Base-by-base conservation (phyloP, 73 alveolate genomes). In the Durusdinium trenchii region DNA sequence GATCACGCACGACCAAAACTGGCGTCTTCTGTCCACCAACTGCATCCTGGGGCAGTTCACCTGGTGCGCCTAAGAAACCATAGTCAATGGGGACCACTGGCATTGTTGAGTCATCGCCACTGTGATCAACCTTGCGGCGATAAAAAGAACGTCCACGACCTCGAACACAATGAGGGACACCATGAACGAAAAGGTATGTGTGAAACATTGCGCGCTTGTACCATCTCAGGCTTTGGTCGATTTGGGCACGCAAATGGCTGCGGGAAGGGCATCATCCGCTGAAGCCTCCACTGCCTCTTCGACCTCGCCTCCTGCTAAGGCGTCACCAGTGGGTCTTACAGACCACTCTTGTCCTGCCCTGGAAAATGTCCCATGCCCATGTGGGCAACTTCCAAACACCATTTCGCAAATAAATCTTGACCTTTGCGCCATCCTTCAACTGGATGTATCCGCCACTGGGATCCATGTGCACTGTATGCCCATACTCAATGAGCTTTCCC, bases 1-100 rank as follows among this genome's bases (percentile, higher is more conserved):
- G 89, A 32, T 79, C 89, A 6, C 89, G 89, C 18, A 79, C 89
- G 46, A 79, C 89, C 61, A 79, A 48, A 48, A 79, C 89, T 23
- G 89, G 89, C 89, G 45, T 79, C 64, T 79, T 10, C 1, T 45
- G 62, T 30, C 89, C 89, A 79, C 89, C 89, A 18, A 79, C 62
- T 23, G 89, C 89, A 79, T 79, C 89, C 40, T 35, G 3, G 10
- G 64, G 89, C 2, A 79, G 62, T 48, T 79, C 89, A 48, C 89
- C 89, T 7, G 64, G 89, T 28, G 62, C 45, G 16, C 89, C 89
- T 7, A 79, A 45, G 62, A 79, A 79, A 6, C 60, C 89, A 79
- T 79, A 79, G 64, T 79, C 62, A 12, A 79, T 40, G n/a, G 64
- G 45, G 12, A 79, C 62, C 6, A 79, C 89, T 2, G 89, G 89